Evolutionary conservation across 805 yeast species (phyloP).

Genomic region (Yarrowia deformans): DNA sequence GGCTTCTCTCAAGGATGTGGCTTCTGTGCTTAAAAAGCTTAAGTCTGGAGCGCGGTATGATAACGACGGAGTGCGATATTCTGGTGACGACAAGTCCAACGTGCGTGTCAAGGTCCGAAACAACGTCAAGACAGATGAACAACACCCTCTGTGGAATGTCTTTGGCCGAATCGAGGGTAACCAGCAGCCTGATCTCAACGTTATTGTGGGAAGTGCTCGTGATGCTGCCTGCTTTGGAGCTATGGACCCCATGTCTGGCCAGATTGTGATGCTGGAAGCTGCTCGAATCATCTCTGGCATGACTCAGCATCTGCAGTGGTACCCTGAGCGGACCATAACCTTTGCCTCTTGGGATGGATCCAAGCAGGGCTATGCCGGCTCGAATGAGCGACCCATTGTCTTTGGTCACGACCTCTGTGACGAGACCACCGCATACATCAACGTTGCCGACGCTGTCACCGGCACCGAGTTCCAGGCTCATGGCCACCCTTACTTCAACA

Average conservation of each 20-base stretch:
- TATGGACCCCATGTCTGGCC: slow-evolving; percentile 72
- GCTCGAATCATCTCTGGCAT: slow-evolving; percentile 71
- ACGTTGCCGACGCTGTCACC: slow-evolving; percentile 69
- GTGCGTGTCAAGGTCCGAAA: slow-evolving; percentile 50
- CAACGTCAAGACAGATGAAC: slow-evolving; percentile 55
- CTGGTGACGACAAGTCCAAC: slow-evolving; percentile 51
- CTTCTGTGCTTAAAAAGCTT: slow-evolving; percentile 52
- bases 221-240: slow-evolving; percentile 84
- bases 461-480: slow-evolving; percentile 61
- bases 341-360: slow-evolving; percentile 86
- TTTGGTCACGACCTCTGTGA: slow-evolving; percentile 60
- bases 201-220: slow-evolving; percentile 82
- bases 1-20: slow-evolving; percentile 75
- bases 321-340: slow-evolving; percentile 79
- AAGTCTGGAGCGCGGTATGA: slow-evolving; percentile 53
- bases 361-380: slow-evolving; percentile 81
- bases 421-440: slow-evolving; percentile 74
- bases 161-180: slow-evolving; percentile 78
- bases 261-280: slow-evolving; percentile 73
- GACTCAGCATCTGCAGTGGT: slow-evolving; percentile 73
- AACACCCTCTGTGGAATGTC: slow-evolving; percentile 79
- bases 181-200: slow-evolving; percentile 76
- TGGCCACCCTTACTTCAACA: slow-evolving; percentile 70
- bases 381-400: slow-evolving; percentile 76
- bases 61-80: slow-evolving; percentile 55